A percentile compares a stretch with the other conserved stretches of the same genome.
Conservation (phyloP, 2,329 filamentous ascomycete species). For the Didymella glomerata region DNA sequence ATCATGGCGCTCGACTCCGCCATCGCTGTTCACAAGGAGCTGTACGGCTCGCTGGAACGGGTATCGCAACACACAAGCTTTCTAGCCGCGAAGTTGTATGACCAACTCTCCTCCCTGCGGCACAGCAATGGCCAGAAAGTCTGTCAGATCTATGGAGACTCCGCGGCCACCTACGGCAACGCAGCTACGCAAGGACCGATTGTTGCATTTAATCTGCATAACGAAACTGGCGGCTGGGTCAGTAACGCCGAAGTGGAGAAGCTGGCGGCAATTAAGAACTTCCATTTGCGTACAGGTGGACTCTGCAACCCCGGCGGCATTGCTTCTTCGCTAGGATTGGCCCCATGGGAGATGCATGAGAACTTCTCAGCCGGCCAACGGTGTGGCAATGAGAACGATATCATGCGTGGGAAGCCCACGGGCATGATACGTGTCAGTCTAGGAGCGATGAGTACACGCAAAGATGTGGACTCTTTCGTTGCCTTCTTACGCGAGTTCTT, state of each 20-base stretch:
- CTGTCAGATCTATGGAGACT: constrained; percentile 70
- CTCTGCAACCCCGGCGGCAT: constrained; percentile 93
- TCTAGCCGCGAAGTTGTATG: constrained; percentile 67
- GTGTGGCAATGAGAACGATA: constrained; percentile 83
- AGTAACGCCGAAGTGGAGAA: constrained; percentile 89
- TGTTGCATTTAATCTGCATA: constrained; percentile 82
- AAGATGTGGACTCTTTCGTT: constrained; percentile 77
- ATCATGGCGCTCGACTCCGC: constrained; percentile 84
- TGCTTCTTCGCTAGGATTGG: constrained; percentile 73
- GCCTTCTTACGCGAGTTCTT: constrained; percentile 68
- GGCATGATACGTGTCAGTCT: constrained; percentile 86
- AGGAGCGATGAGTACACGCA: constrained; percentile 84
- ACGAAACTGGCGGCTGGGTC: constrained; percentile 74
- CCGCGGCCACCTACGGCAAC: constrained; percentile 54
- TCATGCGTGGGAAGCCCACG: constrained; percentile 84
- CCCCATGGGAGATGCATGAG: constrained; percentile 80
- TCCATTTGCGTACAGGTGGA: constrained; percentile 87
- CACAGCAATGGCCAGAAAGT: constrained; percentile 75
- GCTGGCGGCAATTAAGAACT: constrained; percentile 76
- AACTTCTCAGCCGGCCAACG: constrained; percentile 87
- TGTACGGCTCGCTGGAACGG: constrained; percentile 76
- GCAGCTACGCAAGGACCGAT: constrained; percentile 71
- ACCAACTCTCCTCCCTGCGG: constrained; percentile 65
- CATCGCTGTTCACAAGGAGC: constrained; percentile 69
- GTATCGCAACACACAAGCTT: constrained; percentile 76